Evolutionary conservation across 176 grass and related monocot genomes (phyloP), one percentile per base, ranked within the genome.

Genomic region (Triticum monococcum): DNA sequence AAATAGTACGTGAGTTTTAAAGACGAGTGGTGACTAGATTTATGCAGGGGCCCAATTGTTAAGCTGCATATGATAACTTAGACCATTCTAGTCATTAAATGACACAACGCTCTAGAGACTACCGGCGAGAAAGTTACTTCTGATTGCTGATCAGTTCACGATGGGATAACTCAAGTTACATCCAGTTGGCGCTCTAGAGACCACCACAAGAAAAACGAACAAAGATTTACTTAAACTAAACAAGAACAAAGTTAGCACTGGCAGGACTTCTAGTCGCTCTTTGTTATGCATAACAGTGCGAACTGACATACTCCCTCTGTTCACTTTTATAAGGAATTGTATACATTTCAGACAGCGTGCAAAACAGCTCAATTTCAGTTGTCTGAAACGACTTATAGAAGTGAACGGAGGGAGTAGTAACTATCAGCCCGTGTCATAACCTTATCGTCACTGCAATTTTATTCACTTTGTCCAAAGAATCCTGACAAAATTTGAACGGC

Each of bases 161-260:
- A 72, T 16, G n/a, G 81, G 50, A 4, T 83, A 73, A 60, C 68
- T 41, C 20, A 50, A 75, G 72, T 76, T 63, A 84, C 46, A 86
- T 86, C 71, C 84, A 77, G 38, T 62, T 50, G 16, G 16, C 16
- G 17, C 50, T 54, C 50, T 54, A 18, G 50, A 52, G 48, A 52
- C 14, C 5, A 52, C 48, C 14, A 16, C 16, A 54, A 54, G 50
- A 54, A 54, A 18, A 54, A 54, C 1, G 2, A 54, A 54, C 16
- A 2, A 18, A 17, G 16, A 54, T 54, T 54, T 54, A 7, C 18
- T 54, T 18, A 54, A 54, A 18, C 50, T 54, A 54, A 48, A 54
- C 16, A 54, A 54, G 16, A 65, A 86, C 70, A 37, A 61, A 84
- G 50, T 82, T 13, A 81, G 52, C n/a, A 70, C 62, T 81, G 32